phyloP scores from a whole-genome alignment of 495 filamentous ascomycete genomes.

The Hyaloscypha bicolor region DNA sequence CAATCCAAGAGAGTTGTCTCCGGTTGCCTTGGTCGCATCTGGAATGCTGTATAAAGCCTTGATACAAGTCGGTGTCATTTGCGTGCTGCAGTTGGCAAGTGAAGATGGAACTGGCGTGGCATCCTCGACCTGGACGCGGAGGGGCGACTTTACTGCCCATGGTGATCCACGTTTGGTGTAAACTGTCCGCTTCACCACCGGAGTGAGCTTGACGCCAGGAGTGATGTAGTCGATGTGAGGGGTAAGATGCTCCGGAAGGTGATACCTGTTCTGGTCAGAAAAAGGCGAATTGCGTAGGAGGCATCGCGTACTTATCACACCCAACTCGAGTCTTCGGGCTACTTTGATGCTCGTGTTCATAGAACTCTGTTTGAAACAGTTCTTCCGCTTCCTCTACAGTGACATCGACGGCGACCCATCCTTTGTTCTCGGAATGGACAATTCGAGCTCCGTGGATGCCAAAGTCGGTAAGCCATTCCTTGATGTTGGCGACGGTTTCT shows the following conservation, averaged over 20 bases:
- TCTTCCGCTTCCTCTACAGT: slow-evolving; percentile 21
- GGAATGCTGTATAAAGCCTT: slow-evolving; percentile 33
- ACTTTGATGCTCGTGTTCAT: slow-evolving; percentile 18
- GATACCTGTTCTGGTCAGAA: slow-evolving; percentile 6
- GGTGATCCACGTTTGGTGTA: slow-evolving; percentile 10
- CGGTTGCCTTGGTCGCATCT: slow-evolving; percentile 17
- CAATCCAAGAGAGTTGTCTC: slow-evolving; percentile 34
- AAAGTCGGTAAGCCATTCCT: slow-evolving; percentile 15
- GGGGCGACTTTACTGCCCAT: slow-evolving; percentile 7
- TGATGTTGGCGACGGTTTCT: slow-evolving; percentile 16
- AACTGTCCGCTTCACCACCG: slow-evolving; percentile 17
- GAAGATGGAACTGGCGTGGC: slow-evolving; percentile 5
- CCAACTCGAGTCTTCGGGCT: slow-evolving; percentile 20
- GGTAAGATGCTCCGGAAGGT: slow-evolving; percentile 14
- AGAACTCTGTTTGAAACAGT: slow-evolving; percentile 14
- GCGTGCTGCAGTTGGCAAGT: slow-evolving; percentile 26
- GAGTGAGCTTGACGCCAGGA: slow-evolving; percentile 22
- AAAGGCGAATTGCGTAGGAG: not conserved
- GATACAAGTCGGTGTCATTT: slow-evolving; percentile 35
- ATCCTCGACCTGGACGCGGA: not conserved
- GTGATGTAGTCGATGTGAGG: slow-evolving; percentile 21
- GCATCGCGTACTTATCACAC: slow-evolving; percentile 20
- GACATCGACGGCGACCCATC: slow-evolving; percentile 20
- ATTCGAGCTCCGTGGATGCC: slow-evolving; percentile 17
- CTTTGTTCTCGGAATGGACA: slow-evolving; percentile 11